These are phyloP conservation scores for Musa troglodytarum DNA, from an alignment of 176 grass and related monocot species.

Conservation along the genomic window DNA sequence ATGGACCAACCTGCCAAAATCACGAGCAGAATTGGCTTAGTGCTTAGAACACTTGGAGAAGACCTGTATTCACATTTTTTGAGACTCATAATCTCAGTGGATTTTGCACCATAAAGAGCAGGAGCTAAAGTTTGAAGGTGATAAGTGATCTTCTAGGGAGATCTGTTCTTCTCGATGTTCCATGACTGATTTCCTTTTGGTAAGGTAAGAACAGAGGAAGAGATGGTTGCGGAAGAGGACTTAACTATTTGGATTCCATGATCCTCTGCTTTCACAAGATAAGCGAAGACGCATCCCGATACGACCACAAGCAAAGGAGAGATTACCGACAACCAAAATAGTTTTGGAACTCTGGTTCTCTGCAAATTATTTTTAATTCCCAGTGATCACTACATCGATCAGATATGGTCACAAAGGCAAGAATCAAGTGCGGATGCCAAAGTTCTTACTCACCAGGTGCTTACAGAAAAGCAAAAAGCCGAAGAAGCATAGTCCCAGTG, in stretches of 20 bases:
- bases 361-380: constrained; percentile 23
- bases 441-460: constrained; percentile 54
- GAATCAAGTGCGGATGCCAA: no score
- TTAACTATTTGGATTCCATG: constrained; percentile 75
- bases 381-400: neutral
- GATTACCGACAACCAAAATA: constrained; percentile 95
- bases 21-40: neutral
- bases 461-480: constrained; percentile 45
- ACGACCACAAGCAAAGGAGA: constrained; percentile 72
- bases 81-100: no score
- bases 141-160: neutral
- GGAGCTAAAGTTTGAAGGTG: neutral
- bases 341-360: constrained; percentile 56
- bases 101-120: no score
- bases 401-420: neutral
- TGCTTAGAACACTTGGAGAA: no score
- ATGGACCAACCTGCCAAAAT: constrained; percentile 56
- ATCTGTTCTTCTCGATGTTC: neutral
- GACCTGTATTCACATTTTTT: no score
- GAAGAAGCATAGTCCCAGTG: constrained; percentile 77
- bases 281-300: constrained; percentile 62
- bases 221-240: no score
- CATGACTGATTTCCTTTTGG: no score
- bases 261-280: constrained; percentile 65
- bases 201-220: no score